Conservation (phyloP, 2,329 filamentous ascomycete species). For the Talaromyces sp. region DNA sequence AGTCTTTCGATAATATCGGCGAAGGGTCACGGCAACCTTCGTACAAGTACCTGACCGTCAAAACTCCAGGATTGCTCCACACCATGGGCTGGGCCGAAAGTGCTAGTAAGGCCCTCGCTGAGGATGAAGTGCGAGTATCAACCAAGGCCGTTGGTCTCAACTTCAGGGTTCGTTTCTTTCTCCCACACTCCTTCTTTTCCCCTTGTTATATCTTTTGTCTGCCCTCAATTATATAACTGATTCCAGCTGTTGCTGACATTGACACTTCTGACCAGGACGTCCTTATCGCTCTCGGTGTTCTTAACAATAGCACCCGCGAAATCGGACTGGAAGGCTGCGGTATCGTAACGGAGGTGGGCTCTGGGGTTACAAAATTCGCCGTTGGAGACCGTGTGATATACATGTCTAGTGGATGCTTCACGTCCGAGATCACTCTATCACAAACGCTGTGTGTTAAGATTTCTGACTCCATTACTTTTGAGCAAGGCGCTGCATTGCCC, state of each 20-base stretch:
- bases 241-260: too few relatives aligned
- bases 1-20: background rate
- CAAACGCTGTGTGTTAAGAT: slow-evolving; percentile 43
- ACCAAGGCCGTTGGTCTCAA: slow-evolving; percentile 25
- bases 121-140: slow-evolving; percentile 25
- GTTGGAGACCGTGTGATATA: slow-evolving; percentile 25
- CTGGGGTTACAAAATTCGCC: slow-evolving; percentile 19
- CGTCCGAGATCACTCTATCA: background rate
- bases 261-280: slow-evolving; percentile 18
- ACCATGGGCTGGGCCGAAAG: slow-evolving; percentile 23
- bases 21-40: slow-evolving; percentile 12
- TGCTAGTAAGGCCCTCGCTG: background rate
- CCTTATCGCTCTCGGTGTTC: slow-evolving; percentile 18
- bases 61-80: slow-evolving; percentile 22
- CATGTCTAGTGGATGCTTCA: background rate
- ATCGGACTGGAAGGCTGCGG: slow-evolving; percentile 12
- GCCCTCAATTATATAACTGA: too few relatives aligned
- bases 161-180: slow-evolving; percentile 16
- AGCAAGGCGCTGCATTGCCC: slow-evolving; percentile 52
- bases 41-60: slow-evolving; percentile 19
- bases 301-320: background rate
- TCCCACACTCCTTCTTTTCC: too few relatives aligned
- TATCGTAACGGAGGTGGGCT: slow-evolving; percentile 22
- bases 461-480: slow-evolving; percentile 50
- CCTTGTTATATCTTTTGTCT: too few relatives aligned